These are phyloP conservation scores for Apiotrichum gamsii DNA, from an alignment of 1,284 basidiomycete species.

Conservation along the genomic window DNA sequence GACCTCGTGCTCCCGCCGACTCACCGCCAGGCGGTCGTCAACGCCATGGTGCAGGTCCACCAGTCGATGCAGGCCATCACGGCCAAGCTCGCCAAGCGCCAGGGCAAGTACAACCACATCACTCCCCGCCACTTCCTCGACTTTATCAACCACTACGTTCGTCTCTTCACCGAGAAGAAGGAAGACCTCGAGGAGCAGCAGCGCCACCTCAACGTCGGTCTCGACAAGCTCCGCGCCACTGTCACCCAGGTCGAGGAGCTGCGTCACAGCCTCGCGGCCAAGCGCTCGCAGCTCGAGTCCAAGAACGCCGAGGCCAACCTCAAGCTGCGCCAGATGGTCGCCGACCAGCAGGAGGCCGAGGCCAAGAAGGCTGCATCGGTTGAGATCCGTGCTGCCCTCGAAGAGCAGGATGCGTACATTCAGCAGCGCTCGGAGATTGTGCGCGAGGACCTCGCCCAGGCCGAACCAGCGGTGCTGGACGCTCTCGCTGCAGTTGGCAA, in stretches of 20 bases:
- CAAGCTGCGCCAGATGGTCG: conserved; percentile 95
- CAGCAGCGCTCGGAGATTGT: conserved; percentile 81
- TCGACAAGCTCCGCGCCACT: conserved; percentile 93
- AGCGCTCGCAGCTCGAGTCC: conserved; percentile 83
- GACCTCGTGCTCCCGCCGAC: conserved; percentile 68
- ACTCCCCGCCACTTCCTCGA: conserved; percentile 97
- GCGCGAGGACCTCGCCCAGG: conserved; percentile 92
- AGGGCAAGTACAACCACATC: conserved; percentile 92
- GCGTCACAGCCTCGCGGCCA: conserved; percentile 88
- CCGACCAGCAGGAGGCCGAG: conserved; percentile 97
- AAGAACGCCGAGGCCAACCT: conserved; percentile 95
- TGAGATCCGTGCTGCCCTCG: conserved; percentile 87
- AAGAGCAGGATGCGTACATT: conserved; percentile 84
- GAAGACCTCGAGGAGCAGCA: conserved; percentile 98
- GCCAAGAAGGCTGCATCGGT: conserved; percentile 96
- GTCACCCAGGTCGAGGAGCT: conserved; percentile 95
- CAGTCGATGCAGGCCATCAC: conserved; percentile 85
- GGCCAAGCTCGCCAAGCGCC: conserved; percentile 76
- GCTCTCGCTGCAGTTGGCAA: conserved; percentile 93
- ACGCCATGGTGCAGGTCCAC: conserved; percentile 90
- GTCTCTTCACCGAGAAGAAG: conserved; percentile 95
- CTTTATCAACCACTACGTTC: conserved; percentile 96
- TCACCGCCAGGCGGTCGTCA: conserved; percentile 74
- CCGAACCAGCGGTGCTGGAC: conserved; percentile 93
- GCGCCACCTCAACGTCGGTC: conserved; percentile 93